Evolutionary conservation across 805 yeast species (phyloP).

Genomic region (Tetrapisispora phaffii): DNA sequence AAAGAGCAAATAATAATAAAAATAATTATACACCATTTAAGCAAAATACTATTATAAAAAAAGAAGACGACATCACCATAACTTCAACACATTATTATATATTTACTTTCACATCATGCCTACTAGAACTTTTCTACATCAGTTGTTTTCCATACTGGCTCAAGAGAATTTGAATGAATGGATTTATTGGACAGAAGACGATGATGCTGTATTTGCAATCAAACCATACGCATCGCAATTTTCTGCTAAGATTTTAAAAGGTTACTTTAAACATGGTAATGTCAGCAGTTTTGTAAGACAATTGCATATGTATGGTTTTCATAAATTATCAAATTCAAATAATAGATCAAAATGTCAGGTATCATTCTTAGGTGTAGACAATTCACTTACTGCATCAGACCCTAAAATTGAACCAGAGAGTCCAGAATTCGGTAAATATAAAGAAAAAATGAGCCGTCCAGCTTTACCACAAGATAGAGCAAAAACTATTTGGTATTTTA

Average conservation of each 20-base stretch:
- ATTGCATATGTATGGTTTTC: slow-evolving; percentile 75
- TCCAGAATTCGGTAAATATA: neutral
- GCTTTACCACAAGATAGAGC: slow-evolving; percentile 4
- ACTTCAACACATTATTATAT: no score
- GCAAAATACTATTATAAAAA: neutral
- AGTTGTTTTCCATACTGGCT: slow-evolving; percentile 82
- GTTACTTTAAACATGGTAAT: slow-evolving; percentile 72
- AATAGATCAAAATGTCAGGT: neutral
- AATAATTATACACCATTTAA: no score
- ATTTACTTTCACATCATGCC: slow-evolving; percentile 1
- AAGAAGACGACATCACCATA: neutral
- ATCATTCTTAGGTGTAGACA: neutral
- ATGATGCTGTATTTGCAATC: slow-evolving; percentile 60
- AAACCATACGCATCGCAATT: slow-evolving; percentile 62
- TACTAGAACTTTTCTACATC: slow-evolving; percentile 36
- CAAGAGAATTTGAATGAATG: slow-evolving; percentile 61
- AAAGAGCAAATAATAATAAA: neutral
- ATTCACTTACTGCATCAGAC: neutral
- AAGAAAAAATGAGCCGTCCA: slow-evolving; percentile 1
- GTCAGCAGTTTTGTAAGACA: slow-evolving; percentile 73
- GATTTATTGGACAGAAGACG: slow-evolving; percentile 74
- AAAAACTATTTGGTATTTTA: slow-evolving; percentile 21
- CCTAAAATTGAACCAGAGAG: neutral
- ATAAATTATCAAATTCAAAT: slow-evolving; percentile 39
- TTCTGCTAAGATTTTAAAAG: slow-evolving; percentile 58